Conservation (phyloP, 192 early-diverging fungal species). For the Phycomyces blakesleeanus region DNA sequence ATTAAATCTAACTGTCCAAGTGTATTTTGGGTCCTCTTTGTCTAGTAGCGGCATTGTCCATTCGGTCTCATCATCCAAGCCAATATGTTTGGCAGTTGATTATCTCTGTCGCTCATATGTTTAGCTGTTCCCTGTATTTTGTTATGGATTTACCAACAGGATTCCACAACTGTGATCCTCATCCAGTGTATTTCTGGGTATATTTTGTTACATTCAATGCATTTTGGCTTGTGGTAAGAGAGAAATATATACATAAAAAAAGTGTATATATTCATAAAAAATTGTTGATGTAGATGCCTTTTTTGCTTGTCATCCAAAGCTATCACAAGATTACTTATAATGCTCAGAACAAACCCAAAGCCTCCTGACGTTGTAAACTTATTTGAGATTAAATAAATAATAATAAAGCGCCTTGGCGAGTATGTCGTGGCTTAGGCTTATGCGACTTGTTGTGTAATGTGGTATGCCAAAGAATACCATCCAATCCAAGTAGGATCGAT, state of each 20-base stretch:
- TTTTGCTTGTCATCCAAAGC: background rate
- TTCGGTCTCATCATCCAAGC: slow-evolving; percentile 48
- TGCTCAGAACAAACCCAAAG: background rate
- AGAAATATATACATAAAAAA: no score
- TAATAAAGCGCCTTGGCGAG: background rate
- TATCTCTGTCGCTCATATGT: slow-evolving; percentile 69
- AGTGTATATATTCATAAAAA: no score
- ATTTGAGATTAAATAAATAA: background rate
- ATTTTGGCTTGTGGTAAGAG: slow-evolving; percentile 71
- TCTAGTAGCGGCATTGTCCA: slow-evolving; percentile 50
- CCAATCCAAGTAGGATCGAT: slow-evolving; percentile 38
- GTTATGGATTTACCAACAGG: slow-evolving; percentile 66
- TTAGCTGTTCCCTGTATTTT: slow-evolving; percentile 83
- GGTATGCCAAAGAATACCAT: slow-evolving; percentile 38
- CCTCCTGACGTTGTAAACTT: background rate
- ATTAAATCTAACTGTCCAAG: slow-evolving; percentile 18
- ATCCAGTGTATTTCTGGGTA: slow-evolving; percentile 82
- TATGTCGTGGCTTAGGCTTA: background rate
- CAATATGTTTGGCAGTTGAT: slow-evolving; percentile 57
- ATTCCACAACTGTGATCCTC: slow-evolving; percentile 61
- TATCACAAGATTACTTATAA: background rate
- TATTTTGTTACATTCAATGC: slow-evolving; percentile 87
- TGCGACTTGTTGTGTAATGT: slow-evolving; percentile 21
- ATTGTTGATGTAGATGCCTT: background rate
- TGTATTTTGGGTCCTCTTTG: slow-evolving; percentile 58